Evolutionary conservation across 208 protist genomes (phyloP).

Genomic region (Eutreptiella sp.): DNA sequence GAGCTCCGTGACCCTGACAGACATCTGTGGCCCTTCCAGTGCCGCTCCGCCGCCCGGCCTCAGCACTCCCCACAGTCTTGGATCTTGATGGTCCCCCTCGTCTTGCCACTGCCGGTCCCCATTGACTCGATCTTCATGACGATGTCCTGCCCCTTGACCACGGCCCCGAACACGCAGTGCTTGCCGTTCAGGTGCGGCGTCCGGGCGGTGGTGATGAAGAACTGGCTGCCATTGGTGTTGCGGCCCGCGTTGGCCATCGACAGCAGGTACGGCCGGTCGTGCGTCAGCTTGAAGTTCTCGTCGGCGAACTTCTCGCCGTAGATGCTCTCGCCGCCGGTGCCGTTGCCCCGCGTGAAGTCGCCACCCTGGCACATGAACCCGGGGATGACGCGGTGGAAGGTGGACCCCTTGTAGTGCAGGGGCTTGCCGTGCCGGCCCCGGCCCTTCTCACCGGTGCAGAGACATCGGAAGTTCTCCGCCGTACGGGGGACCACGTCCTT

Average conservation of each 20-base stretch:
- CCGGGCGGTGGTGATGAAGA: slow-evolving; percentile 31
- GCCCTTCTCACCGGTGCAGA: slow-evolving; percentile 54
- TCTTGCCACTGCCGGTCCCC: not conserved
- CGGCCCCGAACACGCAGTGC: slow-evolving; percentile 33
- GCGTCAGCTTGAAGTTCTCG: slow-evolving; percentile 48
- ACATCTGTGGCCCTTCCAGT: no score
- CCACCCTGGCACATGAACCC: slow-evolving; percentile 72
- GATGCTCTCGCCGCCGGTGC: slow-evolving; percentile 46
- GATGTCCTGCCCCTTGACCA: slow-evolving; percentile 6
- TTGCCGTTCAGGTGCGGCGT: slow-evolving; percentile 33
- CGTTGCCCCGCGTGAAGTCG: slow-evolving; percentile 69
- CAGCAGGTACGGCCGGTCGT: not conserved
- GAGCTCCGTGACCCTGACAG: no score
- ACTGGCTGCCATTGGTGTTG: slow-evolving; percentile 32
- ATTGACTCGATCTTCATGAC: slow-evolving; percentile 1
- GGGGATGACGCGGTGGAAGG: slow-evolving; percentile 56
- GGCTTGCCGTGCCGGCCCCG: slow-evolving; percentile 13
- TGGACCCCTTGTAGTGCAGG: slow-evolving; percentile 43
- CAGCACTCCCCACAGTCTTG: no score
- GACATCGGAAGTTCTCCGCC: slow-evolving; percentile 63
- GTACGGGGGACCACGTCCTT: slow-evolving; percentile 44
- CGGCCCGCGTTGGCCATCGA: slow-evolving; percentile 32
- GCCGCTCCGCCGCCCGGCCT: no score
- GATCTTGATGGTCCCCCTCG: no score
- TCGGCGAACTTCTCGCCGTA: slow-evolving; percentile 50